Conservation (phyloP, 2,329 filamentous ascomycete genomes). For the Mycosphaerella arachidis region DNA sequence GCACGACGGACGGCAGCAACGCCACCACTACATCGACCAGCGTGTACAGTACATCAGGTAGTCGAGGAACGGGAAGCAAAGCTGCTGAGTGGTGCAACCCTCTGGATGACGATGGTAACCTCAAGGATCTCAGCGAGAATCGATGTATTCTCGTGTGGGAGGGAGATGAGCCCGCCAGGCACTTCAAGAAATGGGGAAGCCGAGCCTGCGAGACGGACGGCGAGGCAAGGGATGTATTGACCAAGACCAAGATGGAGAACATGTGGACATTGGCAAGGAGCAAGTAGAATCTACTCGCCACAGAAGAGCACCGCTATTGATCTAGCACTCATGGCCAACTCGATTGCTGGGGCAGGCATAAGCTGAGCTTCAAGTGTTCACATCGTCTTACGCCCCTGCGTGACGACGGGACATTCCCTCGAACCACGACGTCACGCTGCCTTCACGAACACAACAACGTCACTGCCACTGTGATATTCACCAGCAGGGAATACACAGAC, state of each 20-base stretch:
- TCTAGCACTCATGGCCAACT: no score
- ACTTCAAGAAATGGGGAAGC: slow-evolving; percentile 82
- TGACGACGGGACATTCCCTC: no score
- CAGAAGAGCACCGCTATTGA: no score
- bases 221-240: slow-evolving; percentile 75
- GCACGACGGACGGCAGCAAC: slow-evolving; percentile 20
- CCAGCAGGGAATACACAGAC: no score
- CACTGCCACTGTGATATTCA: no score
- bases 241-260: slow-evolving; percentile 83
- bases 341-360: no score
- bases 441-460: no score
- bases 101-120: slow-evolving; percentile 69
- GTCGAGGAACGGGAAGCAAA: slow-evolving; percentile 47
- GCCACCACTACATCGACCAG: slow-evolving; percentile 7
- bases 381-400: no score
- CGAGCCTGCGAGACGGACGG: slow-evolving; percentile 90
- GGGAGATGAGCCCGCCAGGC: slow-evolving; percentile 74
- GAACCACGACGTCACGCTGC: no score
- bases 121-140: slow-evolving; percentile 79
- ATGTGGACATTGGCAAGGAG: slow-evolving; percentile 90
- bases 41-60: slow-evolving; percentile 12
- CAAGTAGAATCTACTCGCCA: slow-evolving; percentile 6
- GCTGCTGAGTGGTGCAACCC: slow-evolving; percentile 71
- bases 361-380: no score
- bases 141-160: slow-evolving; percentile 84